phyloP scores from a whole-genome alignment of 176 grass and related monocot genomes.

The Puccinellia tenuiflora region DNA sequence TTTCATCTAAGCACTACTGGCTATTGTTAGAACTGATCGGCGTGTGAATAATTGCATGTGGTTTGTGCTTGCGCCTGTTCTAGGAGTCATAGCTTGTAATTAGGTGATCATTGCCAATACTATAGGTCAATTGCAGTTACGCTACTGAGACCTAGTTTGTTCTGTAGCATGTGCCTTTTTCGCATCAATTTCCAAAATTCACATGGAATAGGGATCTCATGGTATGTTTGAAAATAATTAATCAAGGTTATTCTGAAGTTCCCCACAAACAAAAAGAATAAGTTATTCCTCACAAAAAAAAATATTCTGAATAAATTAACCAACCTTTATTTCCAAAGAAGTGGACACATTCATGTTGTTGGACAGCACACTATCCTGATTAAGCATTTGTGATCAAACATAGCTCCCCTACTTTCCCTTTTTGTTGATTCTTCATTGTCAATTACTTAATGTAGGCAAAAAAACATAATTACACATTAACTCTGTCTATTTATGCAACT shows the following conservation, averaged over 20 bases:
- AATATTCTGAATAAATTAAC: background rate
- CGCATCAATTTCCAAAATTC: background rate
- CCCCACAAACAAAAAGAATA: too few relatives aligned
- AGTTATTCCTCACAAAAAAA: too few relatives aligned
- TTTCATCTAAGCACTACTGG: background rate
- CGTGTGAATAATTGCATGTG: background rate
- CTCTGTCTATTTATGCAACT: too few relatives aligned
- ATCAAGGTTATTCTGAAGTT: background rate
- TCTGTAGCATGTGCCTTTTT: background rate
- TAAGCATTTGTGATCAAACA: background rate
- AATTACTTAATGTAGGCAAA: background rate
- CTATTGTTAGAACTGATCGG: background rate
- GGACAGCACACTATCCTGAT: background rate
- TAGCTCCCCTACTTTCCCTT: background rate
- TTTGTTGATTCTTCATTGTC: background rate
- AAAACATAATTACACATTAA: background rate
- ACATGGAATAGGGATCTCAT: background rate
- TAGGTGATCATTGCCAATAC: background rate
- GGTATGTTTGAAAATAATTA: background rate
- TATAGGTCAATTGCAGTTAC: background rate
- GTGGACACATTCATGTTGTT: background rate
- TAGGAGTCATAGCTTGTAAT: background rate
- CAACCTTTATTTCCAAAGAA: background rate
- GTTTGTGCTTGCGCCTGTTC: background rate
- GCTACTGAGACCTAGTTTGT: background rate